These are phyloP conservation scores for Eucalyptus dawsonii DNA, from an alignment of 345 rosid genomes.

Conservation along the genomic window DNA sequence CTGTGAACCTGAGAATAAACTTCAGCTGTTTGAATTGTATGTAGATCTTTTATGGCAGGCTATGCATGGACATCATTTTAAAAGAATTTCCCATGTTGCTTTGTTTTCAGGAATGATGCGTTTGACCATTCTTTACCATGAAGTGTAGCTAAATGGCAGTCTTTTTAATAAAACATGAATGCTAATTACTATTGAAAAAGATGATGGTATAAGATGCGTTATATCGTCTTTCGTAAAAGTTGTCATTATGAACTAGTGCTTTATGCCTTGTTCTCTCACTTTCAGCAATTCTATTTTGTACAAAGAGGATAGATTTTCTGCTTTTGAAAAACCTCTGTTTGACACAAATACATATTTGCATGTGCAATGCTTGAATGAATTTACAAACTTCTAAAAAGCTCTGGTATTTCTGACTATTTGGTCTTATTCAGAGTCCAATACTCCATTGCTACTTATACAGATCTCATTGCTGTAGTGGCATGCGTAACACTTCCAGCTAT, in stretches of 20 bases:
- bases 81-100: not conserved
- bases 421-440: not conserved
- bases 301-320: not conserved
- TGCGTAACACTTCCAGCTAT: not conserved
- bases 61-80: not conserved
- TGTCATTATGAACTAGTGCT: not conserved
- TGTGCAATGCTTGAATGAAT: not conserved
- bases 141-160: not conserved
- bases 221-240: not conserved
- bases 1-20: not conserved
- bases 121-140: not conserved
- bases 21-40: not conserved
- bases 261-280: not conserved
- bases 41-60: not conserved
- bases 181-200: not conserved
- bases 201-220: not conserved
- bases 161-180: not conserved
- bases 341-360: not conserved
- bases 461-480: not conserved
- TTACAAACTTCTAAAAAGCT: not conserved
- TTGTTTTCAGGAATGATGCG: not conserved
- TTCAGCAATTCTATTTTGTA: not conserved
- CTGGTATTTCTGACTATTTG: not conserved
- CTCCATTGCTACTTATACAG: not conserved
- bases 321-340: not conserved